Conservation (phyloP, 495 filamentous ascomycete genomes). For the Neurospora sp. region DNA sequence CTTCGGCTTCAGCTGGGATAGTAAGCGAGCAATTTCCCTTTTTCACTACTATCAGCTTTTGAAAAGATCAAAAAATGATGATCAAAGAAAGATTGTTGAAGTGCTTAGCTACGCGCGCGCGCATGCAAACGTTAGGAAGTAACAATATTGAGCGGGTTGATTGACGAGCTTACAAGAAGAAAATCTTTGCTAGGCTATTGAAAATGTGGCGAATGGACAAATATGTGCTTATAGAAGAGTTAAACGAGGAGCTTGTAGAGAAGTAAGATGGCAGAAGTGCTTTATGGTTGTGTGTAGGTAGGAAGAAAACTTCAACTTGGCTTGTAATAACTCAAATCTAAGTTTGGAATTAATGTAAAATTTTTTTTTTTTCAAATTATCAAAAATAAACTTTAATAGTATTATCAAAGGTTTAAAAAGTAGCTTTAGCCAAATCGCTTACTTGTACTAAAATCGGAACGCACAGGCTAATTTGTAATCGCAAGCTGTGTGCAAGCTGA, state of each 20-base stretch:
- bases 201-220: too few relatives aligned
- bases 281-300: too few relatives aligned
- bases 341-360: too few relatives aligned
- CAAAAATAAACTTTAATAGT: background rate
- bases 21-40: background rate
- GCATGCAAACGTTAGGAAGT: background rate
- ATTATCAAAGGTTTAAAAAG: background rate
- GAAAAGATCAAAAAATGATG: background rate
- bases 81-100: background rate
- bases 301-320: too few relatives aligned
- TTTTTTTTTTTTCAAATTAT: background rate
- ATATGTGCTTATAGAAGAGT: too few relatives aligned
- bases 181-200: background rate
- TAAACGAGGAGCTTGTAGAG: too few relatives aligned
- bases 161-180: background rate
- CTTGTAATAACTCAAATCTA: too few relatives aligned
- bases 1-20: background rate
- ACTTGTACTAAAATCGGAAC: rapidly evolving
- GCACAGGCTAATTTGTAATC: too few relatives aligned
- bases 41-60: background rate
- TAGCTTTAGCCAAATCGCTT: too few relatives aligned
- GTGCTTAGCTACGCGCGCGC: background rate
- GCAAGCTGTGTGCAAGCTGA: background rate
- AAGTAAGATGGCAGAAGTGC: too few relatives aligned
- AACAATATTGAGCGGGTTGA: background rate